Conservation (phyloP, 176 grass and related monocot genomes). For the Pontederia crassipes region DNA sequence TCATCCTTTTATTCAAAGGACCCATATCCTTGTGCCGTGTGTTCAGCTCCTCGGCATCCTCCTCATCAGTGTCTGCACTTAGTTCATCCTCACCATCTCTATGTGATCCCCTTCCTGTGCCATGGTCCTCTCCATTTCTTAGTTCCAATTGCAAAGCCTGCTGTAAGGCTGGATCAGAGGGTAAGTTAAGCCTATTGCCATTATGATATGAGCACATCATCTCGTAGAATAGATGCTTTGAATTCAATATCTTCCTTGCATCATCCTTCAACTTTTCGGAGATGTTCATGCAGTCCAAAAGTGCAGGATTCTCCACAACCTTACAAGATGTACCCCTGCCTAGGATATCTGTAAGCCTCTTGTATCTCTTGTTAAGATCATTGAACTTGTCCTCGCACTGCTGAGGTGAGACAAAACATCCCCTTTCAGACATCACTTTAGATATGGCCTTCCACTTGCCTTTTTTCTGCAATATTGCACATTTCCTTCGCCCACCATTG, state of each 20-base stretch:
- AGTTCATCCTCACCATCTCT: slow-evolving; percentile 46
- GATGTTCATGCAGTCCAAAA: slow-evolving; percentile 70
- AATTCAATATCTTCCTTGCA: slow-evolving; percentile 73
- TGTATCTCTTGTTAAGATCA: slow-evolving; percentile 97
- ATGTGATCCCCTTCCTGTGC: slow-evolving; percentile 20
- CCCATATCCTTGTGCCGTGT: slow-evolving; percentile 27
- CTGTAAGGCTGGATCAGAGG: slow-evolving; percentile 63
- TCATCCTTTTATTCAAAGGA: slow-evolving; percentile 43
- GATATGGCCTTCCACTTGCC: slow-evolving; percentile 98
- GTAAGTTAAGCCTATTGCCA: slow-evolving; percentile 56
- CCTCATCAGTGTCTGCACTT: slow-evolving; percentile 43
- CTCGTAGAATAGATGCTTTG: slow-evolving; percentile 77
- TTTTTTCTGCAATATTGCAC: slow-evolving; percentile 75
- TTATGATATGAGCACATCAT: slow-evolving; percentile 97
- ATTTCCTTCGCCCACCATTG: slow-evolving; percentile 39
- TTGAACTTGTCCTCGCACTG: slow-evolving; percentile 99
- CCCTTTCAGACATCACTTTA: slow-evolving; percentile 73
- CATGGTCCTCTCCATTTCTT: slow-evolving; percentile 55
- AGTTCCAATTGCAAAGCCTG: slow-evolving; percentile 55
- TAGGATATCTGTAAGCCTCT: slow-evolving; percentile 88
- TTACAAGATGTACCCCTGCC: slow-evolving; percentile 69
- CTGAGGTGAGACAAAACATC: slow-evolving; percentile 81
- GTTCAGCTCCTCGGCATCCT: slow-evolving; percentile 44
- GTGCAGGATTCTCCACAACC: slow-evolving; percentile 60
- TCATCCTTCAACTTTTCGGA: slow-evolving; percentile 83